Evolutionary conservation across 768 basidiomycete species (phyloP), one percentile per base, ranked within the genome.

Genomic region (Cystofilobasidium bisporidii): DNA sequence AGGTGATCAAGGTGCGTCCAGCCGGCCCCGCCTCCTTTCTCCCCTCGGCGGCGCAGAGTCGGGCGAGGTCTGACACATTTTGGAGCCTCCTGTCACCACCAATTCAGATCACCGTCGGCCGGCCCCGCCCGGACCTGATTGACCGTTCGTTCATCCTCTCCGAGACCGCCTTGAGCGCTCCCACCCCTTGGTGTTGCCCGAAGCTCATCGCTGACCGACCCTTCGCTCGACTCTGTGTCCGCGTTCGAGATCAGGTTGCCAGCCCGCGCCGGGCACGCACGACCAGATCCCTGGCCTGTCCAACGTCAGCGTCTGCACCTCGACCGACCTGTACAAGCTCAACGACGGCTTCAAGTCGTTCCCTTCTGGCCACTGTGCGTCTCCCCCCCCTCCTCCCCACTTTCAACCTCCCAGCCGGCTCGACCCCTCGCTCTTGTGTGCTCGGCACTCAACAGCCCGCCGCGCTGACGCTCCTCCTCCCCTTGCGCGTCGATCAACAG

Each of bases 271-370:
- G 0, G 89, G 86, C 5, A 81, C 87, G 3, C 78, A 77, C 1
- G 87, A 96, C 73, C 83, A 85, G 8, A 74, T 81, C 0, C 72
- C 78, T 0, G 87, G 89, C 0, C 79, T 98, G 11, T 84, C 86
- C 0, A 84, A 81, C n/a, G 83, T 81, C 62, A 81, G 82, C 8
- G 85, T 94, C 63, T 99, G 96, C 77, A 89, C 89, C 0, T 86
- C 87, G 72, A 80, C 83, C 6, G 78, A 88, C 70, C 72, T 75
- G 22, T 74, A 63, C 11, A 81, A 86, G 32, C 76, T 92, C 71
- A 78, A 80, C 33, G 90, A 94, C 77, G 93, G 92, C 1, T 97
- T 90, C 80, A 83, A 88, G 74, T 66, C 61, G 56, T 14, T 57
- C 61, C 64, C 65, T 33, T 67, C 71, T 2, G 70, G 65, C 18